phyloP scores from a whole-genome alignment of 768 basidiomycete species.

The Mycena haematopus region DNA sequence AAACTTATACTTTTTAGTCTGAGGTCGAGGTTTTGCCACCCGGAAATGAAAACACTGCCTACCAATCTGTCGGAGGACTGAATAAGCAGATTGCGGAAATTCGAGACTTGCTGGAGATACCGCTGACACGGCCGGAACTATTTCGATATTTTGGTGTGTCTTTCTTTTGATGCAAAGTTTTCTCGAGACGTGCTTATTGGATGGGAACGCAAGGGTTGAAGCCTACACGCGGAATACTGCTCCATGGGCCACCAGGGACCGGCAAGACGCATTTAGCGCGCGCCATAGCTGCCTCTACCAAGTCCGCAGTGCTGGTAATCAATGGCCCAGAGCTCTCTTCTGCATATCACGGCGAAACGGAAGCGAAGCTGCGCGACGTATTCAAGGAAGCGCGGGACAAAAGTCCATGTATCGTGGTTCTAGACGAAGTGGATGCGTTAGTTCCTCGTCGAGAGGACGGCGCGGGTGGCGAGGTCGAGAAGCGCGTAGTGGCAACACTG shows the following conservation, averaged over 20 bases:
- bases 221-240: slow-evolving; percentile 92
- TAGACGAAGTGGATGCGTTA: slow-evolving; percentile 96
- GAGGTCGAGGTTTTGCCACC: slow-evolving; percentile 57
- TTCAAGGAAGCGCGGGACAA: slow-evolving; percentile 83
- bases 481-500: slow-evolving; percentile 93
- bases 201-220: slow-evolving; percentile 66
- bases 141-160: slow-evolving; percentile 77
- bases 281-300: slow-evolving; percentile 88
- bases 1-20: slow-evolving; percentile 37
- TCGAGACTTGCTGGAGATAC: slow-evolving; percentile 84
- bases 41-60: slow-evolving; percentile 59
- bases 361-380: slow-evolving; percentile 86
- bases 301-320: slow-evolving; percentile 88
- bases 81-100: slow-evolving; percentile 88
- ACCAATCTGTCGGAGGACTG: slow-evolving; percentile 86
- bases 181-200: slow-evolving; percentile 1
- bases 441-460: slow-evolving; percentile 91
- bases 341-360: slow-evolving; percentile 97
- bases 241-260: slow-evolving; percentile 96
- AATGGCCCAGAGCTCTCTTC: slow-evolving; percentile 96
- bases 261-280: slow-evolving; percentile 97
- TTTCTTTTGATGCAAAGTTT: neutral
- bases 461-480: slow-evolving; percentile 94
- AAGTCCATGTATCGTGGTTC: slow-evolving; percentile 90
- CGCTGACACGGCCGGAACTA: slow-evolving; percentile 80